Evolutionary conservation across 305 asterid species (phyloP).

Genomic region (Ruellia speciosa): DNA sequence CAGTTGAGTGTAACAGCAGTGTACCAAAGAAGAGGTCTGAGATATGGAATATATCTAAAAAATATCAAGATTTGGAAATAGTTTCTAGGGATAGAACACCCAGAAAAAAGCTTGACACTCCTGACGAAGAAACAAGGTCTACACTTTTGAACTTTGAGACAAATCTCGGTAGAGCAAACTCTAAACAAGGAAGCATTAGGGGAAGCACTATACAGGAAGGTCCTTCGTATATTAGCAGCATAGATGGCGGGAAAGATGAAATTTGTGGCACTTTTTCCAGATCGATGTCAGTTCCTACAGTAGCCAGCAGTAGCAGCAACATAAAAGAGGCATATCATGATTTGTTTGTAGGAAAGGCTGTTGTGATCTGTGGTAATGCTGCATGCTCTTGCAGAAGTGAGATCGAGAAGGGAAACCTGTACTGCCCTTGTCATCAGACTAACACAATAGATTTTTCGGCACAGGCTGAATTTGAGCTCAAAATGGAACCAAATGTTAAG

Average conservation of each 20-base stretch:
- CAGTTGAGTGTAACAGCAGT: constrained; percentile 51
- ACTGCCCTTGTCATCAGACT: constrained; percentile 21
- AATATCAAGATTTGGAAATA: constrained; percentile 49
- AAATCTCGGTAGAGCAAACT: constrained; percentile 24
- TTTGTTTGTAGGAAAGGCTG: constrained; percentile 27
- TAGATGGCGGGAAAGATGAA: constrained; percentile 73
- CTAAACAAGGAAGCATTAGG: constrained; percentile 27
- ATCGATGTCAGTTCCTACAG: constrained; percentile 51
- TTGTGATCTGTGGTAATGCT: constrained; percentile 23
- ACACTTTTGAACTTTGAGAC: constrained; percentile 28
- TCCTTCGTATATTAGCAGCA: constrained; percentile 61
- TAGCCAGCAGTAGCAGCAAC: constrained; percentile 29
- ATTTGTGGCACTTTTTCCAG: constrained; percentile 36
- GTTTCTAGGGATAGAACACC: constrained; percentile 50
- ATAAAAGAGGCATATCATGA: constrained; percentile 33
- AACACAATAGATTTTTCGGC: constrained; percentile 32
- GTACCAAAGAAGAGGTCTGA: constrained; percentile 66
- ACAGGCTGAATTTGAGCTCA: constrained; percentile 38
- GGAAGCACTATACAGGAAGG: constrained; percentile 26
- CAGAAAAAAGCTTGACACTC: constrained; percentile 66
- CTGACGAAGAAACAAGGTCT: constrained; percentile 32
- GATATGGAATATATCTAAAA: constrained; percentile 68
- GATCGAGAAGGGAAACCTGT: constrained; percentile 31
- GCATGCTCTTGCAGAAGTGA: constrained; percentile 29
- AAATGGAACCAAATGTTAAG: constrained; percentile 35